These are phyloP conservation scores for Carpinus viminea DNA, from an alignment of 306 rosid species.

Conservation along the genomic window DNA sequence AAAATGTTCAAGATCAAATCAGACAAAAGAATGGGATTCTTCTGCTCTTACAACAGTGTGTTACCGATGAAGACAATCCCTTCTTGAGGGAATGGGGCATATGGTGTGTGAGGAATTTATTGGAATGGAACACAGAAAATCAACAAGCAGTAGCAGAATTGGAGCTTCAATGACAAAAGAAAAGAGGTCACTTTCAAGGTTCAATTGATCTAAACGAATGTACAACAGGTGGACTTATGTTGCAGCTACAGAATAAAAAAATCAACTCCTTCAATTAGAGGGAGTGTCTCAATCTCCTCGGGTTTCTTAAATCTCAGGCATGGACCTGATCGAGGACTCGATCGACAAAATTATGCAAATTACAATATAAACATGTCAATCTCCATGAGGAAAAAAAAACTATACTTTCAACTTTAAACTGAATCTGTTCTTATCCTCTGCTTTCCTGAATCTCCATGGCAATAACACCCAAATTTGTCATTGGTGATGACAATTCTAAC, in stretches of 20 bases:
- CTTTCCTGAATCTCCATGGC: slow-evolving; percentile 31
- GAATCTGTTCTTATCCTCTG: slow-evolving; percentile 21
- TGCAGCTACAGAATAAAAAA: neutral
- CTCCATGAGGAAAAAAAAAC: neutral
- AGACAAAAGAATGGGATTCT: slow-evolving; percentile 58
- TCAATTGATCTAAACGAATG: neutral
- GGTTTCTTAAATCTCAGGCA: neutral
- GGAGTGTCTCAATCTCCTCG: too few relatives aligned
- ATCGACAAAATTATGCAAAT: neutral
- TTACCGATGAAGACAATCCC: slow-evolving; percentile 77
- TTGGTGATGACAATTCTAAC: slow-evolving; percentile 8
- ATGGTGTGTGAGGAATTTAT: slow-evolving; percentile 72
- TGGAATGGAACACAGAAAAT: slow-evolving; percentile 74
- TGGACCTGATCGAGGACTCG: neutral
- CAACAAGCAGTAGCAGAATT: slow-evolving; percentile 64
- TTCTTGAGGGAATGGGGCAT: slow-evolving; percentile 88
- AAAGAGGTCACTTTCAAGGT: neutral
- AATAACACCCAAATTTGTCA: slow-evolving; percentile 19
- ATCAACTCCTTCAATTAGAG: too few relatives aligned
- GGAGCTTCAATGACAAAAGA: slow-evolving; percentile 31
- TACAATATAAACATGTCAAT: neutral
- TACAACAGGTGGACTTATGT: neutral
- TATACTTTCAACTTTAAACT: neutral
- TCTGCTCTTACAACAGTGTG: slow-evolving; percentile 80
- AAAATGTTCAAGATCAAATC: slow-evolving; percentile 63